Evolutionary conservation across 2,329 filamentous ascomycete species (phyloP), one percentile per base, ranked within the genome.

Genomic region (Phoma herbarum): DNA sequence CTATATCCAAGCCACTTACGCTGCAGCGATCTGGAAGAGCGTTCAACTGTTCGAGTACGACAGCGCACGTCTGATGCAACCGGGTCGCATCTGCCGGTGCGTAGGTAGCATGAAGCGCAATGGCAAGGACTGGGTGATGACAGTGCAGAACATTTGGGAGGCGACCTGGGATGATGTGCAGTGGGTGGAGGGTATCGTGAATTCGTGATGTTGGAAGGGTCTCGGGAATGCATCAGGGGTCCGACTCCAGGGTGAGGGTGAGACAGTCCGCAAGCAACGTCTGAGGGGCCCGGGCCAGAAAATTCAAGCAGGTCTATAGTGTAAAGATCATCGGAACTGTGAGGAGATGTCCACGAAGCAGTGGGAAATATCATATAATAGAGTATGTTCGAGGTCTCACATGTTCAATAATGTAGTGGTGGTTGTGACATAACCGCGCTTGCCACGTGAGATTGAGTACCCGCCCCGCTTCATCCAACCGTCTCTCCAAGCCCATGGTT

Each of bases 151-250:
- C 54, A 80, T 86, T 12, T 83, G 83, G 78, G 76, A 81, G 59
- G 82, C 81, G 2, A 80, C 75, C 29, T 84, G 81, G 82, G 83
- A 84, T 28, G 84, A 86, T 65, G 76, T 86, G n/a, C 73, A 78
- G 11, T 80, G 79, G 76, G 83, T 81, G 3, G 80, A 81, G 59
- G 79, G 78, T 6, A 81, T 85, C 42, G 57, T 76, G 37, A 61
- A 67, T 18, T 56, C 63, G 1, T 73, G 57, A 68, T 20, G 29
- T 8, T 10, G 23, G 10, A n/a, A 50, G 26, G 6, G 9, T 10
- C 29, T 22, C 25, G 35, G 20, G 12, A 49, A 20, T 31, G 22
- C 16, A n/a, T 47, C 57, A 54, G 47, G 48, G 54, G 53, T 41
- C 18, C n/a, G 25, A 16, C 25, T 37, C 35, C n/a, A n/a, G n/a